phyloP scores from a whole-genome alignment of 495 filamentous ascomycete genomes.

The Neurospora sp. region DNA sequence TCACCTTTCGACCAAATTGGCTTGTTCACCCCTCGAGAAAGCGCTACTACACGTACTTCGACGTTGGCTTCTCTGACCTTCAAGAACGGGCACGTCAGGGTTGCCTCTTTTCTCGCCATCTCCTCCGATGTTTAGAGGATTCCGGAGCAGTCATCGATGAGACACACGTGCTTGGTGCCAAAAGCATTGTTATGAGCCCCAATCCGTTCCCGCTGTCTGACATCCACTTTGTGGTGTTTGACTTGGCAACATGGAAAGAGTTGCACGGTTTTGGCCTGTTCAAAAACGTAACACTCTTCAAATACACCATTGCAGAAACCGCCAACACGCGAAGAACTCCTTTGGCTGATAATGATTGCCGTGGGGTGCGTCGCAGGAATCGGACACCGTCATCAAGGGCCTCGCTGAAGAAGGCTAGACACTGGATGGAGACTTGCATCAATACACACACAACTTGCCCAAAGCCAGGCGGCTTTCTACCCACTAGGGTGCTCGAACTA shows the following conservation, averaged over 20 bases:
- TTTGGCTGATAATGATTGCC: too few relatives aligned
- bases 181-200: neutral
- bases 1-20: neutral
- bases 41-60: neutral
- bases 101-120: neutral
- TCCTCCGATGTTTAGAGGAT: neutral
- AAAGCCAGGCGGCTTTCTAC: neutral
- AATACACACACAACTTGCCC: neutral
- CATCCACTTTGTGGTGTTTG: neutral
- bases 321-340: too few relatives aligned
- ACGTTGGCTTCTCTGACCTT: neutral
- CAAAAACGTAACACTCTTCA: neutral
- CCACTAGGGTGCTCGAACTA: neutral
- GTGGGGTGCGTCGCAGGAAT: too few relatives aligned
- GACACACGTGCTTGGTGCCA: neutral
- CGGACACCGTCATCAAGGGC: neutral
- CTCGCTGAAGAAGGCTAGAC: neutral
- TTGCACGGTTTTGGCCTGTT: neutral
- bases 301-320: neutral
- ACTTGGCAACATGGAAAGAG: neutral
- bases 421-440: neutral
- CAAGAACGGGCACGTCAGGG: neutral
- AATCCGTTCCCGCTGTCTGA: neutral
- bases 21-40: neutral
- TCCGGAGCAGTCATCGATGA: neutral